These are phyloP conservation scores for Calycina herbarum DNA, from an alignment of 2,329 filamentous ascomycete species.

Conservation along the genomic window DNA sequence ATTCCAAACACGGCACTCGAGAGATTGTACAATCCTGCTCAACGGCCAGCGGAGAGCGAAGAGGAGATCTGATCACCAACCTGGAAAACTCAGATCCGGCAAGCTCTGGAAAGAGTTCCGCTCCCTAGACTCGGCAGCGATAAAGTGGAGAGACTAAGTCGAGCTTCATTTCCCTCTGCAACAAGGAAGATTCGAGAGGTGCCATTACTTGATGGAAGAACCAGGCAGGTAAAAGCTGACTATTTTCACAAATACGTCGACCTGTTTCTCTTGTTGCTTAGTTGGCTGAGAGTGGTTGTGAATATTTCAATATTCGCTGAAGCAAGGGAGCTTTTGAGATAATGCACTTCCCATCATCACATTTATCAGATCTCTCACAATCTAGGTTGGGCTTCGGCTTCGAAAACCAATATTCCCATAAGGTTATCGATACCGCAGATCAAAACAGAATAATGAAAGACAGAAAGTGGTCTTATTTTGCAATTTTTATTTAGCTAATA, in stretches of 20 bases:
- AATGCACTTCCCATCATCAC: not conserved
- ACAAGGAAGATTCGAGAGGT: conserved; percentile 25
- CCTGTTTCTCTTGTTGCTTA: not conserved
- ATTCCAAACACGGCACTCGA: too few species aligned
- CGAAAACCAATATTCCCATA: too few species aligned
- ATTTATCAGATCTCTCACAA: too few species aligned
- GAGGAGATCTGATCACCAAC: not conserved
- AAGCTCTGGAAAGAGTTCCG: not conserved
- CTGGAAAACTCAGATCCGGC: not conserved
- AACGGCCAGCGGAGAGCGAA: not conserved
- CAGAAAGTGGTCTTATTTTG: not conserved
- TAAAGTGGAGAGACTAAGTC: conserved; percentile 10
- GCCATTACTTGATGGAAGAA: not conserved
- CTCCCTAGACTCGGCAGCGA: conserved; percentile 4
- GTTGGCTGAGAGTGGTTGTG: not conserved
- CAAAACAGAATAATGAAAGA: not conserved
- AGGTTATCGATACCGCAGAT: too few species aligned
- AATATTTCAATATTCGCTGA: not conserved
- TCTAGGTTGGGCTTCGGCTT: too few species aligned
- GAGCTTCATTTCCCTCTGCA: conserved; percentile 23
- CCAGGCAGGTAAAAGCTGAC: not conserved
- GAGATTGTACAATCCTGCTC: not conserved
- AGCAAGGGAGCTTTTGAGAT: conserved; percentile 1
- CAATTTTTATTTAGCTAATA: not conserved
- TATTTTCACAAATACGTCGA: too few species aligned